Percentiles rank a stretch among this genome's conserved stretches.
These are phyloP conservation scores for Suillus hirtellus DNA, from an alignment of 768 basidiomycete species.

Conservation along the genomic window DNA sequence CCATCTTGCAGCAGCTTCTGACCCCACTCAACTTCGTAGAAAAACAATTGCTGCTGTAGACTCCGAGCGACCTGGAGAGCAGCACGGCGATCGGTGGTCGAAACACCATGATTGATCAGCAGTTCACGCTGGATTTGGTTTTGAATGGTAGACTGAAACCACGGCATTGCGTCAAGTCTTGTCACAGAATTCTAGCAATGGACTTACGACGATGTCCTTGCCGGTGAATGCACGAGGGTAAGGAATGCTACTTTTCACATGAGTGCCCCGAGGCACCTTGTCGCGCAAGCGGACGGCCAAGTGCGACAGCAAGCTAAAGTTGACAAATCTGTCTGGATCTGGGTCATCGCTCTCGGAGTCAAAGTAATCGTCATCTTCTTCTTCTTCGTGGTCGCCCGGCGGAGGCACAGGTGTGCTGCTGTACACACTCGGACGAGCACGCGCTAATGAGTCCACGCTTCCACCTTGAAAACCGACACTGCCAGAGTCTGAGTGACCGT, in stretches of 20 bases:
- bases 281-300: conserved; percentile 88
- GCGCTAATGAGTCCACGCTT: conserved; percentile 31
- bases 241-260: conserved; percentile 91
- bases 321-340: conserved; percentile 77
- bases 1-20: conserved; percentile 78
- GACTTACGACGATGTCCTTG: conserved; percentile 86
- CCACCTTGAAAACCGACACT: conserved; percentile 19
- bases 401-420: conserved; percentile 20
- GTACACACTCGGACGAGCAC: conserved; percentile 21
- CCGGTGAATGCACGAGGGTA: conserved; percentile 93
- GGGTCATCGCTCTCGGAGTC: conserved; percentile 57
- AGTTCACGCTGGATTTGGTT: conserved; percentile 84
- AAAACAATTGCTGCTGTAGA: conserved; percentile 90
- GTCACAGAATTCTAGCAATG: not conserved
- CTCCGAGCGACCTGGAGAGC: conserved; percentile 88
- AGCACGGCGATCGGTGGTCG: conserved; percentile 75
- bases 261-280: conserved; percentile 82
- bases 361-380: conserved; percentile 30
- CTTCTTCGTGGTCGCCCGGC: conserved; percentile 22
- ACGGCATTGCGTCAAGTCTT: not conserved
- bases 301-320: conserved; percentile 84
- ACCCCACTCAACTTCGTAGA: conserved; percentile 97
- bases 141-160: conserved; percentile 80
- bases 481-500: conserved; percentile 18
- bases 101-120: conserved; percentile 69